Percentiles rank a stretch among this genome's conserved stretches.
Evolutionary conservation across 129 eudicot species (phyloP).

Genomic region (Scalesia atractyloides): DNA sequence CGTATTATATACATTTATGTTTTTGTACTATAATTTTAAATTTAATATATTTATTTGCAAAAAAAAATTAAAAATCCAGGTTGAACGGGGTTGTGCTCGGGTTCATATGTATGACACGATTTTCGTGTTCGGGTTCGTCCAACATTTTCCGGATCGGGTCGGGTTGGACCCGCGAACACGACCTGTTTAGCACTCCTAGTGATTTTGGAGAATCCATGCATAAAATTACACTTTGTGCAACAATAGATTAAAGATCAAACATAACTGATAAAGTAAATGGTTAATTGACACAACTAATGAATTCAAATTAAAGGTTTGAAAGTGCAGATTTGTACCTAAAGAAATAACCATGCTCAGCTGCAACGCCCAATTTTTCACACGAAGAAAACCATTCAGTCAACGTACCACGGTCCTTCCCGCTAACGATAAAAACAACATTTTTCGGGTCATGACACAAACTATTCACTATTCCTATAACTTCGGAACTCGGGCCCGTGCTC

Average conservation of each 20-base stretch:
- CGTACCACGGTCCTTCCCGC: slow-evolving; percentile 72
- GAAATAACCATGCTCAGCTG: slow-evolving; percentile 97
- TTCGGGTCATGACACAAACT: slow-evolving; percentile 75
- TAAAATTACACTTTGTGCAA: background rate
- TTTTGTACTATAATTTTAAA: too few species aligned
- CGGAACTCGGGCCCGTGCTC: slow-evolving; percentile 55
- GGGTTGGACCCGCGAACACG: too few species aligned
- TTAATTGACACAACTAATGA: background rate
- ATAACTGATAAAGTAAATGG: background rate
- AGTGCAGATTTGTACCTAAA: slow-evolving; percentile 46
- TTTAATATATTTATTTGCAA: background rate
- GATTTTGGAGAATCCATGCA: background rate
- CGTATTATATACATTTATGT: too few species aligned
- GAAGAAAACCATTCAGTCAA: slow-evolving; percentile 81
- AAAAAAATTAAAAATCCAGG: background rate
- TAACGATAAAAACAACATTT: slow-evolving; percentile 76
- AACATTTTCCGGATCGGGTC: too few species aligned
- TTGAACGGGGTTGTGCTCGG: too few species aligned
- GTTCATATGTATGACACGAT: too few species aligned
- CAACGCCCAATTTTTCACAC: slow-evolving; percentile 73
- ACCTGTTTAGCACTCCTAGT: background rate
- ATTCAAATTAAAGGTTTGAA: background rate
- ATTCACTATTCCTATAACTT: slow-evolving; percentile 55
- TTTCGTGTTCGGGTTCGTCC: too few species aligned
- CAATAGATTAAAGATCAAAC: background rate